A percentile compares a stretch with the other conserved stretches of the same genome.
These are phyloP conservation scores for Sapria himalayana DNA, from an alignment of 345 rosid genomes.

Conservation along the genomic window DNA sequence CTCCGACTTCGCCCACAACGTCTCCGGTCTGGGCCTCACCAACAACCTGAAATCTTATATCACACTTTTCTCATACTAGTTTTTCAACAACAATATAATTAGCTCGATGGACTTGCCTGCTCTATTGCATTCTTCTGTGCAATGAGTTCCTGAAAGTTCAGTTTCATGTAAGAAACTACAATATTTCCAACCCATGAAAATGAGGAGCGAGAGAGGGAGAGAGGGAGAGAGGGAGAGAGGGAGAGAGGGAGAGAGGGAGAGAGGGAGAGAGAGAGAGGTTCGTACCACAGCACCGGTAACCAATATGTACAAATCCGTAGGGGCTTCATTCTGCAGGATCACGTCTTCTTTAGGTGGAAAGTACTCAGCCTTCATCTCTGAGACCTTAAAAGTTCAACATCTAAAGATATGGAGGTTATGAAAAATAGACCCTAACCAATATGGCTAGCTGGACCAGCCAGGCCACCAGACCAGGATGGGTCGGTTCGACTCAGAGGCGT, in stretches of 20 bases:
- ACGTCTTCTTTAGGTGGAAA: slow-evolving; percentile 88
- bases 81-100: slow-evolving; percentile 1
- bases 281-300: slow-evolving; percentile 73
- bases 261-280: not conserved
- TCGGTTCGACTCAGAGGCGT: too few relatives aligned
- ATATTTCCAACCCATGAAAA: not conserved
- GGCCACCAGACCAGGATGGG: too few relatives aligned
- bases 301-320: slow-evolving; percentile 61
- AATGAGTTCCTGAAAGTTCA: slow-evolving; percentile 38
- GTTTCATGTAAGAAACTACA: slow-evolving; percentile 8
- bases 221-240: not conserved
- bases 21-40: slow-evolving; percentile 48
- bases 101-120: slow-evolving; percentile 24
- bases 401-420: slow-evolving; percentile 2
- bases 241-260: not conserved
- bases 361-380: slow-evolving; percentile 88
- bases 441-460: too few relatives aligned
- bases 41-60: slow-evolving; percentile 25
- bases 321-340: slow-evolving; percentile 78
- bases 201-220: not conserved
- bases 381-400: slow-evolving; percentile 21
- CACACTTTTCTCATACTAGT: not conserved
- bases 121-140: slow-evolving; percentile 32
- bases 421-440: too few relatives aligned
- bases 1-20: slow-evolving; percentile 62